These are phyloP conservation scores for Yamadazyma pseudoaaseri DNA, from an alignment of 1,139 yeast genomes.

Conservation along the genomic window DNA sequence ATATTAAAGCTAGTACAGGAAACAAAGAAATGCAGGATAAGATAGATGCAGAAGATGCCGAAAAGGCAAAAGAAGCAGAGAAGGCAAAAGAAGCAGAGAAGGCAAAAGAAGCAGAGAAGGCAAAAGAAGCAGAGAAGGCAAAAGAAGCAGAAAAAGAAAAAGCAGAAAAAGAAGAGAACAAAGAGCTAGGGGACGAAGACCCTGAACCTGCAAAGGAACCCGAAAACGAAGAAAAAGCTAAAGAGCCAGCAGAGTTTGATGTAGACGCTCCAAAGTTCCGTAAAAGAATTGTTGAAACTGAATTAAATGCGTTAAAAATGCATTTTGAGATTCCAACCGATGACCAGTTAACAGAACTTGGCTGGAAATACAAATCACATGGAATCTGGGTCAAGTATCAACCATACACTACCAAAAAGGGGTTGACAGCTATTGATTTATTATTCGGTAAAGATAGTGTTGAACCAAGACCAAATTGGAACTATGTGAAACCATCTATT, in stretches of 20 bases:
- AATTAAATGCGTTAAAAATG: slow-evolving; percentile 23
- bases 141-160: slow-evolving; percentile 16
- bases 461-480: slow-evolving; percentile 80
- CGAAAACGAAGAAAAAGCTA: slow-evolving; percentile 8
- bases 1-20: slow-evolving; percentile 21
- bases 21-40: slow-evolving; percentile 18
- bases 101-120: slow-evolving; percentile 16
- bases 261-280: slow-evolving; percentile 12
- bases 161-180: slow-evolving; percentile 17
- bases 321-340: slow-evolving; percentile 29
- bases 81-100: slow-evolving; percentile 12
- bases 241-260: slow-evolving; percentile 1
- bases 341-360: slow-evolving; percentile 26
- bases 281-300: slow-evolving; percentile 15
- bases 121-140: slow-evolving; percentile 1
- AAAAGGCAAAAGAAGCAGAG: slow-evolving; percentile 17
- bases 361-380: slow-evolving; percentile 35
- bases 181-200: slow-evolving; percentile 12
- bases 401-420: slow-evolving; percentile 27
- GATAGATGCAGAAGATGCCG: slow-evolving; percentile 18
- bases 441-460: slow-evolving; percentile 71
- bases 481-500: slow-evolving; percentile 29
- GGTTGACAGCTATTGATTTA: slow-evolving; percentile 49
- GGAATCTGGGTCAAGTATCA: slow-evolving; percentile 37
- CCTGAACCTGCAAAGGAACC: slow-evolving; percentile 10